Evolutionary conservation across 805 yeast genomes (phyloP).

Genomic region (Henningerozyma blattae): DNA sequence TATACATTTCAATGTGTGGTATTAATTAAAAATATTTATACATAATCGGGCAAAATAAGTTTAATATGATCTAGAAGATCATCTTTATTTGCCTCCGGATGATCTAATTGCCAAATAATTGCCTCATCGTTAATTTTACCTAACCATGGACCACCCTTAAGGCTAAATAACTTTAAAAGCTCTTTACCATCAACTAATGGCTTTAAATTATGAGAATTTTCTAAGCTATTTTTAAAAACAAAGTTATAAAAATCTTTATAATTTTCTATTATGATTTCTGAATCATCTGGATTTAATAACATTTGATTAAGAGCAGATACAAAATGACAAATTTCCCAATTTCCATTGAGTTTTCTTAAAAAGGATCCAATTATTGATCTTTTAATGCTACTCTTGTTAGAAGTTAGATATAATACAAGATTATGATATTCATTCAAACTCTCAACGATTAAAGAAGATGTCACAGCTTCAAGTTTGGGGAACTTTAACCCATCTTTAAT

Average conservation of each 20-base stretch:
- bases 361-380: constrained; percentile 52
- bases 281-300: constrained; percentile 1
- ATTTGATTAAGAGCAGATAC: constrained; percentile 18
- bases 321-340: constrained; percentile 37
- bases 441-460: constrained; percentile 34
- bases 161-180: constrained; percentile 35
- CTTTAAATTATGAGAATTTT: constrained; percentile 31
- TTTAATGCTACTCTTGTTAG: constrained; percentile 8
- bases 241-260: constrained; percentile 25
- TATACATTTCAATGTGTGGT: no score
- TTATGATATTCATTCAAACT: constrained; percentile 17
- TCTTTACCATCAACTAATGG: constrained; percentile 72
- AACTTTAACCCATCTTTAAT: constrained; percentile 61
- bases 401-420: constrained; percentile 10
- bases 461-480: constrained; percentile 43
- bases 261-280: constrained; percentile 12
- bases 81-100: constrained; percentile 43
- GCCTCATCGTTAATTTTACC: constrained; percentile 40
- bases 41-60: constrained; percentile 9
- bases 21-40: no score
- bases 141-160: constrained; percentile 87
- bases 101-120: constrained; percentile 65
- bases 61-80: constrained; percentile 40
- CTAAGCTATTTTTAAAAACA: constrained; percentile 13
- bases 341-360: constrained; percentile 40